Evolutionary conservation across 2,329 filamentous ascomycete genomes (phyloP).

Genomic region (Alternaria metachromatica): DNA sequence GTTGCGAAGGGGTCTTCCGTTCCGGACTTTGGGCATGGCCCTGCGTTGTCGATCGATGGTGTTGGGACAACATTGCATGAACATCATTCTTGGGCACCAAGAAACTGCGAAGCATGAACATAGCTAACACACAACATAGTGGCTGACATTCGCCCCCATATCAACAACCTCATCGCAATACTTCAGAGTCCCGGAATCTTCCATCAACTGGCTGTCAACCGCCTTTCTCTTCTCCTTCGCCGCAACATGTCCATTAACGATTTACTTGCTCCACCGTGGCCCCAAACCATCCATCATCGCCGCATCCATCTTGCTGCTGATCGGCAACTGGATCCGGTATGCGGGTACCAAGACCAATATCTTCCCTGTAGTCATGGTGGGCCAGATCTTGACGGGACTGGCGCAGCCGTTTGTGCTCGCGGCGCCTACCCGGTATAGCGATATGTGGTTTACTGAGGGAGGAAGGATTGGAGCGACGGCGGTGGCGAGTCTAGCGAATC

Average conservation of each 20-base stretch:
- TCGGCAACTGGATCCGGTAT: conserved; percentile 92
- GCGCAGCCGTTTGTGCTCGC: conserved; percentile 91
- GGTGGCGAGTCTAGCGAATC: conserved; percentile 83
- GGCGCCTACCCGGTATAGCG: conserved; percentile 88
- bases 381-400: conserved; percentile 87
- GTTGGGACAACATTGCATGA: background rate
- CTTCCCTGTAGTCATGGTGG: conserved; percentile 83
- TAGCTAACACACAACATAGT: conserved; percentile 59
- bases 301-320: conserved; percentile 74
- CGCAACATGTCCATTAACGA: conserved; percentile 69
- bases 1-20: background rate
- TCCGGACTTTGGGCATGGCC: background rate
- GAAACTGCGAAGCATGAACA: background rate
- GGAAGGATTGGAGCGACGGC: conserved; percentile 90
- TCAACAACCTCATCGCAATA: conserved; percentile 75
- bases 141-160: conserved; percentile 90
- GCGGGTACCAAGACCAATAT: conserved; percentile 66
- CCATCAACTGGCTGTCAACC: conserved; percentile 93
- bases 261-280: conserved; percentile 80
- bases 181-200: conserved; percentile 75
- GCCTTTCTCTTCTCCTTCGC: conserved; percentile 87
- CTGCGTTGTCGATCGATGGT: background rate
- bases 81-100: background rate
- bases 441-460: conserved; percentile 88
- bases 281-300: conserved; percentile 79